These are phyloP conservation scores for Tricholoma sp. DNA, from an alignment of 768 basidiomycete species.

Conservation along the genomic window DNA sequence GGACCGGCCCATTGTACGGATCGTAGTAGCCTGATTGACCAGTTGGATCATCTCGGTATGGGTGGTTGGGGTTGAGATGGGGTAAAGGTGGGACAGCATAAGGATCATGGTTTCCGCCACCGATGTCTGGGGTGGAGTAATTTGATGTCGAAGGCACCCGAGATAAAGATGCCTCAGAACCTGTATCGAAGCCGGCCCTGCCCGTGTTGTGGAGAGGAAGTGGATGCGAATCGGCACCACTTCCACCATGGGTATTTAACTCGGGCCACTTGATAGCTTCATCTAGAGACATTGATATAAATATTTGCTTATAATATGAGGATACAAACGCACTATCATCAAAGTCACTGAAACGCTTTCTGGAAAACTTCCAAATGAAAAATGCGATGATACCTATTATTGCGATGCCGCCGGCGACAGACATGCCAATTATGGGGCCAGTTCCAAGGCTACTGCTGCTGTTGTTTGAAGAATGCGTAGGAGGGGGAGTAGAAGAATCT, in stretches of 20 bases:
- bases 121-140: constrained; percentile 47
- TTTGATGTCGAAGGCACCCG: constrained; percentile 42
- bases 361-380: constrained; percentile 82
- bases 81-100: constrained; percentile 83
- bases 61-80: constrained; percentile 72
- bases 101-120: constrained; percentile 50
- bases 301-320: constrained; percentile 3
- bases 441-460: constrained; percentile 43
- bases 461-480: constrained; percentile 4
- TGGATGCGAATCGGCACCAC: constrained; percentile 46
- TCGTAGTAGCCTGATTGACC: constrained; percentile 57
- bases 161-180: constrained; percentile 51
- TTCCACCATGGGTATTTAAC: constrained; percentile 57
- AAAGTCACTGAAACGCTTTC: constrained; percentile 70
- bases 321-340: constrained; percentile 63
- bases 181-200: constrained; percentile 68
- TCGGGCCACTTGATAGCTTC: constrained; percentile 93
- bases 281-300: constrained; percentile 32
- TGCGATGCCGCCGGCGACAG: constrained; percentile 77
- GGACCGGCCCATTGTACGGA: constrained; percentile 75
- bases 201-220: constrained; percentile 68
- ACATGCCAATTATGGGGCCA: constrained; percentile 74
- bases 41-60: constrained; percentile 70
- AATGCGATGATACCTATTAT: constrained; percentile 67
- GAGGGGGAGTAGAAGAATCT: background rate